Percentiles rank a stretch among this genome's conserved stretches.
These are phyloP conservation scores for Adansonia digitata DNA, from an alignment of 345 rosid genomes.

Conservation along the genomic window DNA sequence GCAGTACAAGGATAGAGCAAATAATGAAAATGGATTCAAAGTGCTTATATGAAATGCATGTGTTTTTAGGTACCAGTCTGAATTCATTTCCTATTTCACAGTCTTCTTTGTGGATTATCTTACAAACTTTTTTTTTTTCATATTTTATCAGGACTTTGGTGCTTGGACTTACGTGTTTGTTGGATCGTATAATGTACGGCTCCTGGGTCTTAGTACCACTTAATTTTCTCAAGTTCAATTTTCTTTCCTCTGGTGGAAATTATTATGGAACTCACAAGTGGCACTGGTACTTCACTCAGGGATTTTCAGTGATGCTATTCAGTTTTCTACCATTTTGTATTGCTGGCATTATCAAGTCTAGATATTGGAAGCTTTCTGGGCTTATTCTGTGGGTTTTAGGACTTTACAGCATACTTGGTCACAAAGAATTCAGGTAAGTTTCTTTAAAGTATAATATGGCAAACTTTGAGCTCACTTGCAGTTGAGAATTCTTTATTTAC, in stretches of 20 bases:
- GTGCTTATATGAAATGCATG: not conserved
- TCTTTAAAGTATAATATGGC: not conserved
- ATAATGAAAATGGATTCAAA: not conserved
- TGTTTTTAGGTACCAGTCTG: not conserved
- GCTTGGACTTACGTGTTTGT: constrained; percentile 51
- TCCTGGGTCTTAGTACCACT: constrained; percentile 86
- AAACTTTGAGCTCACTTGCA: constrained; percentile 1
- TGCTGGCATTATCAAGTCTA: constrained; percentile 56
- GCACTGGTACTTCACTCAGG: constrained; percentile 99
- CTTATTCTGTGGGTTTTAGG: constrained; percentile 77
- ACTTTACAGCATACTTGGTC: constrained; percentile 74
- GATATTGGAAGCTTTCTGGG: constrained; percentile 62
- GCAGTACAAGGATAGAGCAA: not conserved
- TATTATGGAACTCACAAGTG: constrained; percentile 93
- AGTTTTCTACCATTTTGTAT: constrained; percentile 68
- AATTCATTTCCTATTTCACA: not conserved
- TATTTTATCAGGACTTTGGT: constrained; percentile 57
- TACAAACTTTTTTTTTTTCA: not conserved
- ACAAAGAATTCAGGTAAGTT: constrained; percentile 84
- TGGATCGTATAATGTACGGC: constrained; percentile 78
- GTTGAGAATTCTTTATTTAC: not conserved
- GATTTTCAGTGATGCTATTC: constrained; percentile 83
- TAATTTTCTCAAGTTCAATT: constrained; percentile 87
- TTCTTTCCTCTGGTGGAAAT: constrained; percentile 93
- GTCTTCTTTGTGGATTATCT: not conserved